phyloP scores from a whole-genome alignment of 1,284 basidiomycete species.

The Chondrostereum purpureum region DNA sequence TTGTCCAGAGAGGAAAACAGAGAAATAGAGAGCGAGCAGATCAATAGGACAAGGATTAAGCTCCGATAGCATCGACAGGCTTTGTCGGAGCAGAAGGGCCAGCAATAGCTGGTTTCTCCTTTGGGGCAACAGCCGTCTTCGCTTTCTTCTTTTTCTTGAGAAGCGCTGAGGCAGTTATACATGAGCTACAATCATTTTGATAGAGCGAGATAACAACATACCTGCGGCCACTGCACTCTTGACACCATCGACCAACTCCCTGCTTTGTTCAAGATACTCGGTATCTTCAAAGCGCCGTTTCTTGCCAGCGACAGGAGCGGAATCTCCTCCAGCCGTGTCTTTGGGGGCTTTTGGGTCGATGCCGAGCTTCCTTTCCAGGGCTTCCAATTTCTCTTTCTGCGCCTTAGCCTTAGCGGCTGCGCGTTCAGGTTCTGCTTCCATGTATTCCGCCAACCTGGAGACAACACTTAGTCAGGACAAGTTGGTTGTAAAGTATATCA shows the following conservation, averaged over 20 bases:
- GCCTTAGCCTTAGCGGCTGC: constrained; percentile 76
- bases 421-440: constrained; percentile 81
- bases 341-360: constrained; percentile 36
- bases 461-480: constrained; percentile 12
- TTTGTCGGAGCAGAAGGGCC: constrained; percentile 12
- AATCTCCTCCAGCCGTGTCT: constrained; percentile 20
- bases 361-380: constrained; percentile 76
- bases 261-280: constrained; percentile 87
- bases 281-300: constrained; percentile 91
- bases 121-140: constrained; percentile 38
- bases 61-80: constrained; percentile 27
- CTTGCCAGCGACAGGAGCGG: constrained; percentile 47
- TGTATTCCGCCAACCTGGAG: constrained; percentile 78
- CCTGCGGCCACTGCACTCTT: constrained; percentile 85
- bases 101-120: constrained; percentile 12
- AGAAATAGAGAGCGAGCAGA: too few species aligned
- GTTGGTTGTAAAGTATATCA: background rate
- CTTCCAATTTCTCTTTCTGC: constrained; percentile 81
- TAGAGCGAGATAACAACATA: constrained; percentile 22
- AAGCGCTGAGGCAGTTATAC: constrained; percentile 37
- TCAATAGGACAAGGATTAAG: constrained; percentile 20
- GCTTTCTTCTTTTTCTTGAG: constrained; percentile 86
- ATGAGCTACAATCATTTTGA: constrained; percentile 1
- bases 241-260: constrained; percentile 89
- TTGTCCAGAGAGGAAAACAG: too few species aligned